These are phyloP conservation scores for Fusarium verrucosum DNA, from an alignment of 2,329 filamentous ascomycete genomes.

Conservation along the genomic window DNA sequence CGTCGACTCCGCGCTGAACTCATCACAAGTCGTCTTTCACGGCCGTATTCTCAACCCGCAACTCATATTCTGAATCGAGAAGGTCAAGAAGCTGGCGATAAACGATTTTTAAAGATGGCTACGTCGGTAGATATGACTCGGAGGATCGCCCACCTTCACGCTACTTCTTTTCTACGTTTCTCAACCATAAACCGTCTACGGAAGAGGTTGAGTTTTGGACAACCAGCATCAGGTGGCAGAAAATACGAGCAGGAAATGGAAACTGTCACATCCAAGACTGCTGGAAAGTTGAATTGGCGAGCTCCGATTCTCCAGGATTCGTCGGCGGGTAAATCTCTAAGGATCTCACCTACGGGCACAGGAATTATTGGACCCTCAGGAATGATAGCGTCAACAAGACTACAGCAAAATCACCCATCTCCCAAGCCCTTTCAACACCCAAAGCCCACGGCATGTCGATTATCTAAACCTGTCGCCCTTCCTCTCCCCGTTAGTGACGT, in stretches of 20 bases:
- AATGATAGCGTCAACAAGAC: conserved; percentile 6
- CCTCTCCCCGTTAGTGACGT: conserved; percentile 44
- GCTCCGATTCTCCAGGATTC: conserved; percentile 36
- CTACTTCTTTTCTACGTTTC: conserved; percentile 67
- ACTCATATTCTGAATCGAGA: conserved; percentile 75
- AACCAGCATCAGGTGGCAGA: conserved; percentile 46
- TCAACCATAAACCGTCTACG: conserved; percentile 72
- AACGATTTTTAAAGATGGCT: conserved; percentile 60
- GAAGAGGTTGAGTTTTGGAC: conserved; percentile 51
- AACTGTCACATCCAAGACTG: conserved; percentile 33
- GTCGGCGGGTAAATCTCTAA: conserved; percentile 34
- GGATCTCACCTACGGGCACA: conserved; percentile 14
- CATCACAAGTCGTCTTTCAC: conserved; percentile 75
- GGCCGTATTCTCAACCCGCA: conserved; percentile 73
- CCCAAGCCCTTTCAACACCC: conserved; percentile 23
- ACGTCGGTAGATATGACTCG: conserved; percentile 52
- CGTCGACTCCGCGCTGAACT: conserved; percentile 69
- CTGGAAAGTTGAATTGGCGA: conserved; percentile 35
- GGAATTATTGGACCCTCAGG: conserved; percentile 19
- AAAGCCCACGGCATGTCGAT: conserved; percentile 39
- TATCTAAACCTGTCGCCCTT: conserved; percentile 45
- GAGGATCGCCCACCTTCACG: conserved; percentile 56
- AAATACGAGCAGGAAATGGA: conserved; percentile 42
- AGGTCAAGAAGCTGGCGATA: conserved; percentile 55
- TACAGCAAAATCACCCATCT: background rate